phyloP scores from a whole-genome alignment of 495 filamentous ascomycete genomes.

The Alectoria sarmentosa region DNA sequence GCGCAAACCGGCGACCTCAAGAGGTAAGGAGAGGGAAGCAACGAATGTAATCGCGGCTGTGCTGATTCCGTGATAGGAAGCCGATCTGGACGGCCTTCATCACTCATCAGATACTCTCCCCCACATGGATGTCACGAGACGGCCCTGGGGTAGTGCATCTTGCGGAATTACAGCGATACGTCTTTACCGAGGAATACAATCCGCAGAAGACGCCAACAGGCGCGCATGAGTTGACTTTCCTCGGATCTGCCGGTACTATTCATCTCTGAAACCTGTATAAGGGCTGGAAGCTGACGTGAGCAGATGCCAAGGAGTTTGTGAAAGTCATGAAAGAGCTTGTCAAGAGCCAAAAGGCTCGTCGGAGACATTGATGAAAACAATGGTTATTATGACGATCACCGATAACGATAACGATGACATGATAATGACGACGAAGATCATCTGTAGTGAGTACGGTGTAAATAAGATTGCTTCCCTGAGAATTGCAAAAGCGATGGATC shows the following conservation, averaged over 20 bases:
- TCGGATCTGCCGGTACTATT: conserved; percentile 28
- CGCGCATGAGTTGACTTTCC: conserved; percentile 38
- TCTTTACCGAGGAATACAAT: conserved; percentile 55
- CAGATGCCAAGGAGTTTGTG: conserved; percentile 3
- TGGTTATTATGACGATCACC: neutral
- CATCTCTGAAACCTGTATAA: neutral
- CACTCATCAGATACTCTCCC: conserved; percentile 49
- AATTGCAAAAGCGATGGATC: too few relatives aligned
- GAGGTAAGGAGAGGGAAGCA: neutral
- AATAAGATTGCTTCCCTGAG: too few relatives aligned
- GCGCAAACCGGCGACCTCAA: conserved; percentile 11
- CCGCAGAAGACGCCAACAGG: conserved; percentile 33
- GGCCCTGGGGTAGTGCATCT: conserved; percentile 50
- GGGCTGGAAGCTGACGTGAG: neutral
- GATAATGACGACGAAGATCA: neutral
- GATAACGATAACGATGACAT: neutral
- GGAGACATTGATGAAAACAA: neutral
- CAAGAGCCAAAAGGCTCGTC: too few relatives aligned
- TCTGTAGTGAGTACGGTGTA: too few relatives aligned
- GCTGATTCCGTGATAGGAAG: conserved; percentile 27
- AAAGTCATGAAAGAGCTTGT: neutral
- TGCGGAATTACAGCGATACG: conserved; percentile 51
- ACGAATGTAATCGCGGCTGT: neutral
- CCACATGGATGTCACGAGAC: conserved; percentile 49
- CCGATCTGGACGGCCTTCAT: conserved; percentile 78